Conservation (phyloP, 148 eudicot species). For the Fagopyrum esculentum region DNA sequence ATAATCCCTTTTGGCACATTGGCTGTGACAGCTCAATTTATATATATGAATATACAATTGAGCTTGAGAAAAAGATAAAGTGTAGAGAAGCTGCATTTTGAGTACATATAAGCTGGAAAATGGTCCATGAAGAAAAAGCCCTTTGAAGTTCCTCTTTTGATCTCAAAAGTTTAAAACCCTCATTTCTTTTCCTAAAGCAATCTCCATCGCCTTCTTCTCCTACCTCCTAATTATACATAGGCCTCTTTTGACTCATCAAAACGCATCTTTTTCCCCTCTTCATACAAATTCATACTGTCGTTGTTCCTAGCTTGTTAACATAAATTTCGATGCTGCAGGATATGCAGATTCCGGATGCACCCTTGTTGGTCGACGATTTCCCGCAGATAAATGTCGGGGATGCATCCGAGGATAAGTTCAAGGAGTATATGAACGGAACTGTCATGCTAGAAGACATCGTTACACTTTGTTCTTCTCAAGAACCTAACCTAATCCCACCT, state of each 20-base stretch:
- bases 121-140: conserved; percentile 13
- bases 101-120: conserved; percentile 9
- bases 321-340: background rate
- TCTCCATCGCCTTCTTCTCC: background rate
- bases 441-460: conserved; percentile 5
- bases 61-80: background rate
- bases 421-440: conserved; percentile 7
- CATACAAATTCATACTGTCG: background rate
- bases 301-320: too few species aligned
- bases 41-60: background rate
- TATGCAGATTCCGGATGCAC: conserved; percentile 6
- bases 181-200: conserved; percentile 5
- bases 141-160: conserved; percentile 13
- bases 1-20: background rate
- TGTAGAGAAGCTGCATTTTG: conserved; percentile 7
- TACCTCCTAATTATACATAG: background rate
- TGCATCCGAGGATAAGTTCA: conserved; percentile 1
- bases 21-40: background rate
- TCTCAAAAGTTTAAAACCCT: conserved; percentile 8
- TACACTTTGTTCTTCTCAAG: conserved; percentile 9
- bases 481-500: background rate
- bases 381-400: conserved; percentile 2
- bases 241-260: conserved; percentile 5
- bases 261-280: background rate
- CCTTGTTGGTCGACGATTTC: conserved; percentile 3